Evolutionary conservation across 2,329 filamentous ascomycete genomes (phyloP).

Genomic region (Rutstroemia sp.): DNA sequence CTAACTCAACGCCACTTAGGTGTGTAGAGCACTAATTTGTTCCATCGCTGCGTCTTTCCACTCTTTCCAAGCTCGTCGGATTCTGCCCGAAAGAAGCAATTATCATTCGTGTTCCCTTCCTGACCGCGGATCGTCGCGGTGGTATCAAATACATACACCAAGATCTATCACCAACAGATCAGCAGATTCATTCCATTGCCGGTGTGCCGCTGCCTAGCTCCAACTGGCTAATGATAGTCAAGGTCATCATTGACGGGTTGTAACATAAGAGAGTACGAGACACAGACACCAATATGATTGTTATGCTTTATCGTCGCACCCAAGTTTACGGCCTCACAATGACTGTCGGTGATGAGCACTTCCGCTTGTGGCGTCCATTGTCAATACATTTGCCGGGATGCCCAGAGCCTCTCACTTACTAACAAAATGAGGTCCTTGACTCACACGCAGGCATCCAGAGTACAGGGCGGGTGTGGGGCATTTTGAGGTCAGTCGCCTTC

Average conservation of each 20-base stretch:
- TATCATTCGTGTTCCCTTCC: slow-evolving; percentile 3
- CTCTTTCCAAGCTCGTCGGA: not conserved
- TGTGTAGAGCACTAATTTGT: not conserved
- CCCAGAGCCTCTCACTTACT: too few relatives aligned
- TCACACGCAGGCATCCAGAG: not conserved
- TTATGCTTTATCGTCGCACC: slow-evolving; percentile 6
- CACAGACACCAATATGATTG: slow-evolving; percentile 8
- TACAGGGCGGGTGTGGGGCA: not conserved
- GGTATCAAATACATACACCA: slow-evolving; percentile 7
- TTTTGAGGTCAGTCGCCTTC: slow-evolving; percentile 10
- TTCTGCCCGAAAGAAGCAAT: slow-evolving; percentile 5
- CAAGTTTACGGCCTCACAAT: slow-evolving; percentile 3
- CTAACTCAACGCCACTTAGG: not conserved
- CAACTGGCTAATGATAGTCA: slow-evolving; percentile 18
- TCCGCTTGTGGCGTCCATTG: slow-evolving; percentile 3
- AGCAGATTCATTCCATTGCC: slow-evolving; percentile 13
- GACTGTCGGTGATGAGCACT: slow-evolving; percentile 5
- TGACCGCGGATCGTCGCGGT: not conserved
- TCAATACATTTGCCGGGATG: too few relatives aligned
- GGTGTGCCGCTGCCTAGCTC: slow-evolving; percentile 7
- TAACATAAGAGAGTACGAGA: slow-evolving; percentile 17
- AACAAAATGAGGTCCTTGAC: not conserved
- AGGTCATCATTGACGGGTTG: slow-evolving; percentile 22
- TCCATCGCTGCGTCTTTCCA: not conserved
- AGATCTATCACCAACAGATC: slow-evolving; percentile 16